Base-by-base conservation (phyloP, 495 filamentous ascomycete species). In the Aspergillus sparsus region DNA sequence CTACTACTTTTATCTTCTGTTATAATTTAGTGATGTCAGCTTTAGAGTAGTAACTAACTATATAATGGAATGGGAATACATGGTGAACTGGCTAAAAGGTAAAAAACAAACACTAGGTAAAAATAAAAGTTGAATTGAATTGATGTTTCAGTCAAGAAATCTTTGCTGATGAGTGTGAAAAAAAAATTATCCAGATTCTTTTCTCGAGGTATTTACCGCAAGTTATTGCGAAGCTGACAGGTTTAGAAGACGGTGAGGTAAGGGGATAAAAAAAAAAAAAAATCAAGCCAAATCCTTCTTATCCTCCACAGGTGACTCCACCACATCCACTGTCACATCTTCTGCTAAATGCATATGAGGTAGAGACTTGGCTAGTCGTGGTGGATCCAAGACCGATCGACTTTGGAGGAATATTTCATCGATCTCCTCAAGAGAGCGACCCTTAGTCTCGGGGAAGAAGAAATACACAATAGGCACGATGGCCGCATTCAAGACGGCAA, bases 361-460 rank as follows among this genome's bases (percentile, higher is more conserved):
- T 62, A 75, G 50, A 9, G 58, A 52, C 12, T 68, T 62, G 5
- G 73, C 73, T 44, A 75, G 50, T 1, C 66, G 60, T n/a, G 68
- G 66, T 7, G 71, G 66, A 50, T 74, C 73, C 12, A 74, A 66
- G 37, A 71, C 65, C 27, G 36, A 62, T 45, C 66, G 67, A 12
- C 71, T 73, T 57, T 67, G 71, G 27, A 69, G 51, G 58, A 89
- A 89, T 62, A 88, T 87, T 61, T 89, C 81, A 66, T 91, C 88
- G 57, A 91, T 89, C 68, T 91, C 88, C 65, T 91, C 89, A n/a
- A 91, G 80, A 5, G 85, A 84, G 16, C 87, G 81, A 6, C 71
- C 72, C 27, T 83, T 79, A 9, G 82, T 85, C 68, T 85, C 82
- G 0, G 82, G 82, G 64, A 74, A 85, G 60, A 84, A 80, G 64